Base-by-base conservation (phyloP, 2,329 filamentous ascomycete genomes). In the Talaromyces sp. region DNA sequence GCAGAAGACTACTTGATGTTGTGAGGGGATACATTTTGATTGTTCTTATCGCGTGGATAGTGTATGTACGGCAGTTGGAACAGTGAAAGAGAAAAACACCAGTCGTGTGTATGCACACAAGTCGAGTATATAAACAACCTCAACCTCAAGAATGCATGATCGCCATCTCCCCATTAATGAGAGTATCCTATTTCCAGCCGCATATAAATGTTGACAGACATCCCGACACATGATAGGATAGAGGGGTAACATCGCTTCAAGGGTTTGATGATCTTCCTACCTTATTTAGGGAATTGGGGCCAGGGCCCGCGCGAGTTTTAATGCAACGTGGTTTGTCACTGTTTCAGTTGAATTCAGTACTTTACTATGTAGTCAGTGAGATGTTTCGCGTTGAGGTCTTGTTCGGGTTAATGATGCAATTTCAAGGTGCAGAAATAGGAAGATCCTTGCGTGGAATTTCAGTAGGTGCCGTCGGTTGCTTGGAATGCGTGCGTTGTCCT, bases 21-120 rank as follows among this genome's bases (percentile, higher is more conserved):
- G 33, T 54, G 58, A 39, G 25, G 28, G n/a, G n/a, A 14, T 54
- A 9, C 50, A 54, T 54, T 54, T 54, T 35, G 46, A n/a, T 28
- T 28, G 16, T 21, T 1, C 1, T 6, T 18, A 16, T 16, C 46
- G 16, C 28, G 48, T 35, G 28, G 6, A 7, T 33, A 6, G n/a
- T 54, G 31, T 54, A 18, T 33, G 16, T 33, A 52, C 23, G 31
- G 23, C 28, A 16, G 12, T 28, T 28, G 12, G 16, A 48, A 3
- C 7, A 48, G 12, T 25, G 16, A n/a, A 28, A 18, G 5, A 16
- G 16, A 28, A 11, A 23, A 28, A 25, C 5, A 11, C n/a, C 1
- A 18, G 28, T 3, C 8, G n/a, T 16, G 14, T 11, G 11, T 14
- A 52, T 6, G 48, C 18, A 31, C 23, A 31, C 4, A 1, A 14